Conservation (phyloP, 1,284 basidiomycete genomes). For the Xanthoconium separans region DNA sequence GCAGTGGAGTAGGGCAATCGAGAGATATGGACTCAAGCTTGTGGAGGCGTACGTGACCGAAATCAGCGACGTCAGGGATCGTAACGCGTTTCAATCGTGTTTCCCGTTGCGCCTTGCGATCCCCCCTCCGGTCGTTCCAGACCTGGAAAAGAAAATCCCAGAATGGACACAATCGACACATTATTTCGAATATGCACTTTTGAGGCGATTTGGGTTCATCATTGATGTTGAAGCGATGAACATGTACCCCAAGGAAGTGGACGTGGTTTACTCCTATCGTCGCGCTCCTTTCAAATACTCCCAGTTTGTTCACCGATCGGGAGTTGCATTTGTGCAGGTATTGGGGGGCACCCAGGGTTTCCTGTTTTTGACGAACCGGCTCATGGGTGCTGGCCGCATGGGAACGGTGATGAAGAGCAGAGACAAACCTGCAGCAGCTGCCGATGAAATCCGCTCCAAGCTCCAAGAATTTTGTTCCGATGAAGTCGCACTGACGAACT, state of each 20-base stretch:
- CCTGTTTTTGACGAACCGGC: constrained; percentile 83
- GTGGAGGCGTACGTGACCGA: constrained; percentile 92
- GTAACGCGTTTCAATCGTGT: constrained; percentile 88
- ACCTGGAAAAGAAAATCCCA: constrained; percentile 66
- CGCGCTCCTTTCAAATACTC: constrained; percentile 75
- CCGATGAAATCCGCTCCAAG: constrained; percentile 59
- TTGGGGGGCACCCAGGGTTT: constrained; percentile 78
- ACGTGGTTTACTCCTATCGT: constrained; percentile 89
- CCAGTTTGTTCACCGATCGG: constrained; percentile 87
- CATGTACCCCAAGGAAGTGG: constrained; percentile 75
- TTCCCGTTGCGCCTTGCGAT: constrained; percentile 77
- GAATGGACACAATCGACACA: constrained; percentile 61
- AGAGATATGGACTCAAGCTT: constrained; percentile 88
- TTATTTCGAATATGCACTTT: constrained; percentile 81
- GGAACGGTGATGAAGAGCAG: constrained; percentile 52
- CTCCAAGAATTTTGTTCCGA: constrained; percentile 71
- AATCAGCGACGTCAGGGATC: constrained; percentile 77
- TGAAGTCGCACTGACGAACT: constrained; percentile 48
- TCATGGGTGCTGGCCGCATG: constrained; percentile 68
- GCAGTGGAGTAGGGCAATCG: constrained; percentile 82
- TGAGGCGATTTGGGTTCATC: constrained; percentile 78
- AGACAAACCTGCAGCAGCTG: constrained; percentile 47
- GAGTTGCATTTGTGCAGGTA: constrained; percentile 85
- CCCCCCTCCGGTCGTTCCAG: constrained; percentile 69
- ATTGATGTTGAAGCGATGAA: constrained; percentile 82